Evolutionary conservation across 352 stramenopile genomes (phyloP).

Genomic region (Phytopythium kandeliae): DNA sequence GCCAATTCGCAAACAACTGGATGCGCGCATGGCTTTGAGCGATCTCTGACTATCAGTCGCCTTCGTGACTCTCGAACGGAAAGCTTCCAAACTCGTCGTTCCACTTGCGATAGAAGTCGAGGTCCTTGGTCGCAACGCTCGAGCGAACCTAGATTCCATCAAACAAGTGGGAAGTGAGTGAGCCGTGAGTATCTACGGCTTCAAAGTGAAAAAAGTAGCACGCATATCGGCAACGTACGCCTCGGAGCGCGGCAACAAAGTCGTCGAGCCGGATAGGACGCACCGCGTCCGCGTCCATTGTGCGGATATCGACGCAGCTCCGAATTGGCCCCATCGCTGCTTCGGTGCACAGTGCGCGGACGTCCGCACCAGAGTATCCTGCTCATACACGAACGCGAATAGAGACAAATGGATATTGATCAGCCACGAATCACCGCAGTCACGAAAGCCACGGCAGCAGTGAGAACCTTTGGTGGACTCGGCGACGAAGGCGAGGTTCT

Average conservation of each 20-base stretch:
- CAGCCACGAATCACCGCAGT: conserved; percentile 6
- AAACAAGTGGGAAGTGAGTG: conserved; percentile 2
- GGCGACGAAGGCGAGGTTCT: conserved; percentile 89
- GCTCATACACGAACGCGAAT: neutral
- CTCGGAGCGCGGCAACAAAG: conserved; percentile 92
- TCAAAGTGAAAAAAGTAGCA: no score
- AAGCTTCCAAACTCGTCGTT: conserved; percentile 93
- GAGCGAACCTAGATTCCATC: conserved; percentile 75
- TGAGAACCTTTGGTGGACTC: conserved; percentile 67
- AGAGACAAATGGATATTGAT: neutral
- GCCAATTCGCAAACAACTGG: no score
- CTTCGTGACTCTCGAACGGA: conserved; percentile 66
- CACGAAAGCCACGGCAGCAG: neutral
- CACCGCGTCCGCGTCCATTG: conserved; percentile 87
- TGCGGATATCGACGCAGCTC: conserved; percentile 75
- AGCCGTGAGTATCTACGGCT: no score
- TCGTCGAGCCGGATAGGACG: conserved; percentile 94
- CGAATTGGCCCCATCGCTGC: conserved; percentile 97
- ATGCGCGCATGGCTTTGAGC: no score
- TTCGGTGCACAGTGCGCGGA: conserved; percentile 96
- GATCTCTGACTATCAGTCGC: conserved; percentile 6
- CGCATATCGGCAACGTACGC: conserved; percentile 25
- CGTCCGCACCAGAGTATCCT: conserved; percentile 97
- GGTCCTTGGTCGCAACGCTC: conserved; percentile 93
- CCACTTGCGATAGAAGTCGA: conserved; percentile 91